Conservation (phyloP, 1,284 basidiomycete species). For the Cryptococcus amylolentus region DNA sequence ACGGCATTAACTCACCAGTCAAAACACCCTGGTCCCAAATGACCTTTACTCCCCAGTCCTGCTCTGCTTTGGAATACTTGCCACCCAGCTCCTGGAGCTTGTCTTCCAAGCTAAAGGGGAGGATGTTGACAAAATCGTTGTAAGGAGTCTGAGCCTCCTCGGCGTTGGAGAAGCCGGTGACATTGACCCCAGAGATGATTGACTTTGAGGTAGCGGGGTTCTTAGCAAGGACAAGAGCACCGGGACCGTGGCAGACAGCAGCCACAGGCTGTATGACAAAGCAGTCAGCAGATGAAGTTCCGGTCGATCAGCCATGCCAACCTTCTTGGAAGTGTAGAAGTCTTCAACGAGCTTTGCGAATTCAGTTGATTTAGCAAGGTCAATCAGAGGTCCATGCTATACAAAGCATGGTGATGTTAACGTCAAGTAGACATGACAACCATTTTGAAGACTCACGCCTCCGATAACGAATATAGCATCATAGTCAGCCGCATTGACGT, state of each 20-base stretch:
- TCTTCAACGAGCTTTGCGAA: slow-evolving; percentile 61
- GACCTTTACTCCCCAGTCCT: slow-evolving; percentile 57
- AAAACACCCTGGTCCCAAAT: slow-evolving; percentile 53
- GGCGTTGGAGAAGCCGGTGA: slow-evolving; percentile 67
- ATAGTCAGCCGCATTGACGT: slow-evolving; percentile 62
- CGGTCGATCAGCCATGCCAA: not conserved
- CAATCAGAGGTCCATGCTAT: slow-evolving; percentile 66
- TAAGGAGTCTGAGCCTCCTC: slow-evolving; percentile 59
- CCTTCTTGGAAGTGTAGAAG: slow-evolving; percentile 61
- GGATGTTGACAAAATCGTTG: slow-evolving; percentile 32
- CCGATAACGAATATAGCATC: slow-evolving; percentile 74
- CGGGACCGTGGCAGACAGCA: slow-evolving; percentile 74
- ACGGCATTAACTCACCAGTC: slow-evolving; percentile 25
- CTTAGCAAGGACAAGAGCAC: slow-evolving; percentile 57
- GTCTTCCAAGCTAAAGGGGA: slow-evolving; percentile 70
- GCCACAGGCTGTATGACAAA: slow-evolving; percentile 49
- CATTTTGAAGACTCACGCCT: slow-evolving; percentile 47
- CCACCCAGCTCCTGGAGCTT: slow-evolving; percentile 63
- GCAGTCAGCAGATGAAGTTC: not conserved
- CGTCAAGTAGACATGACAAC: not conserved
- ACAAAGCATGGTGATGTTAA: not conserved
- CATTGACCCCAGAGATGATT: slow-evolving; percentile 61
- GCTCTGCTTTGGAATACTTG: slow-evolving; percentile 58
- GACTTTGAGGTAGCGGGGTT: slow-evolving; percentile 58
- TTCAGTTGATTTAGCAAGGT: slow-evolving; percentile 59